Evolutionary conservation across 2,329 filamentous ascomycete species (phyloP), one percentile per base, ranked within the genome.

Genomic region (Alternaria sp.): DNA sequence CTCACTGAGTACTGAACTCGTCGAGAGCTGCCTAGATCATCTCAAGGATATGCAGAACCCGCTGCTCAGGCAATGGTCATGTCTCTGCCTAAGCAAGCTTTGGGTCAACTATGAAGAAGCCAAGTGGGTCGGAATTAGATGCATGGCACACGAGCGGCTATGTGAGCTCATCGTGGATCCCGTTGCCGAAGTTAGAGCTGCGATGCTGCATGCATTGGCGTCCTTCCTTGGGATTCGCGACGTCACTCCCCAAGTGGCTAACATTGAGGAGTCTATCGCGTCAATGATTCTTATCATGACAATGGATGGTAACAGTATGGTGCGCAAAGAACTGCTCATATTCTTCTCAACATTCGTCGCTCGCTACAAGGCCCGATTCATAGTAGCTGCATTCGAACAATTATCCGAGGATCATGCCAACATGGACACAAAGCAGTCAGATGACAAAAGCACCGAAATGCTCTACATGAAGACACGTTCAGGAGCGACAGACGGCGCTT

Each of bases 181-280:
- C 4, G 93, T 93, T 47, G 93, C 93, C 32, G 95, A 99, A 80
- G 95, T 99, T 24, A 88, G 95, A 65, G 92, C 94, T 2, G 92
- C 95, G 9, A 96, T 97, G 88, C 84, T 97, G 28, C 92, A 97
- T 76, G 94, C 95, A 30, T 87, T 98, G 81, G 96, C 93, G 0
- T 95, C 91, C 5, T 97, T 99, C 81, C 82, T 99, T 22, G 94
- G 94, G 26, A 97, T 98, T 54, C 92, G 93, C 0, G 94, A 97
- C 74, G 81, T 97, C 66, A 97, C 94, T 1, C 90, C 96, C 65
- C 93, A 97, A 77, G 92, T 97, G 47, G 92, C 91, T 8, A 89
- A 92, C 62, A 93, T 95, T 59, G 95, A 99, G 77, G 94, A 97
- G 78, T 91, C 89, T 0, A 89, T 99, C 67, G 93, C 95, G 3